Evolutionary conservation across 305 asterid genomes (phyloP).

Genomic region (Solanum chacoense): DNA sequence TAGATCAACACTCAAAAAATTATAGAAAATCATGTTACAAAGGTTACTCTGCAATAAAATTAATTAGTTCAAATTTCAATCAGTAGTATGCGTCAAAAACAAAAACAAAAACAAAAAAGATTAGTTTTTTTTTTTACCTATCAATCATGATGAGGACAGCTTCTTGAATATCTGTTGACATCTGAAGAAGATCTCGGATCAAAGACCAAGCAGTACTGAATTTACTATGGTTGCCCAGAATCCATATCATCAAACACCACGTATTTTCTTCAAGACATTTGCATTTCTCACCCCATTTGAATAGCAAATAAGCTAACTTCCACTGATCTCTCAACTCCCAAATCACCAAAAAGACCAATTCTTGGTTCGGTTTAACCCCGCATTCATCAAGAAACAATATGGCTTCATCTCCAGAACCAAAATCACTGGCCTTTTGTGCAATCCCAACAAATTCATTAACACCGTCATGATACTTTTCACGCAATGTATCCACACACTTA

Average conservation of each 20-base stretch:
- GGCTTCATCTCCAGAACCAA: constrained; percentile 68
- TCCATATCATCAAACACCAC: constrained; percentile 76
- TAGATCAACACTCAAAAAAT: background rate
- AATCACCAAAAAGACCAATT: constrained; percentile 41
- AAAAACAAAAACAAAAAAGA: background rate
- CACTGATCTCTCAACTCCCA: constrained; percentile 74
- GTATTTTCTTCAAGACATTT: constrained; percentile 39
- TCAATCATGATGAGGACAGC: constrained; percentile 69
- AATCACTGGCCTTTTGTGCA: constrained; percentile 36
- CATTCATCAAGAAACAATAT: constrained; percentile 52
- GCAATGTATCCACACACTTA: constrained; percentile 2
- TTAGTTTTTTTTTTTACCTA: constrained; percentile 29
- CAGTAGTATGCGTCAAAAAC: background rate
- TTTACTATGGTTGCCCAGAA: constrained; percentile 69
- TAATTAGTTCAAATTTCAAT: background rate
- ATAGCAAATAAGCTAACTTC: constrained; percentile 69
- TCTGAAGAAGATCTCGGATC: constrained; percentile 41
- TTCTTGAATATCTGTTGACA: constrained; percentile 44
- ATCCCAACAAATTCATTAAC: constrained; percentile 31
- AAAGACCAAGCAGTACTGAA: constrained; percentile 89
- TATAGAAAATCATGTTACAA: background rate
- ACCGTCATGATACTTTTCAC: constrained; percentile 15
- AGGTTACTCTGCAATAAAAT: background rate
- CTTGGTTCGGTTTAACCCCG: constrained; percentile 34
- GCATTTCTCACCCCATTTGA: constrained; percentile 85